These are phyloP conservation scores for Pythium rhizo-oryzae DNA, from an alignment of 352 stramenopile genomes.

Conservation along the genomic window DNA sequence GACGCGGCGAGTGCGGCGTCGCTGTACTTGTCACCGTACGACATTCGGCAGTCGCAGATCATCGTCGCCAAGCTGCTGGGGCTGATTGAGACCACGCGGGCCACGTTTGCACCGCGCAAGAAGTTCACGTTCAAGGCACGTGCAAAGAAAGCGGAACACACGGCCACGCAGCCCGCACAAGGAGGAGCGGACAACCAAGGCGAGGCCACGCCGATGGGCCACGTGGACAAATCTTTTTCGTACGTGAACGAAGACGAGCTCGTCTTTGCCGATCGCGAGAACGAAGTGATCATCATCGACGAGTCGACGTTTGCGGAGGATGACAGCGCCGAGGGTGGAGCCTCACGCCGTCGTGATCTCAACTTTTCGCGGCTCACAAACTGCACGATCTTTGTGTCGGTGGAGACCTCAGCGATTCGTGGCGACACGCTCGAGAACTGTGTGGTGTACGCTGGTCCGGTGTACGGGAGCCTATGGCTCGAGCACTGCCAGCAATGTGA, in stretches of 20 bases:
- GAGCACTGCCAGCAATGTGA: slow-evolving; percentile 76
- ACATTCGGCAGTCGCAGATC: slow-evolving; percentile 79
- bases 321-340: slow-evolving; percentile 7
- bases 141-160: slow-evolving; percentile 9
- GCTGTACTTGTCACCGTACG: slow-evolving; percentile 85
- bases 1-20: slow-evolving; percentile 63
- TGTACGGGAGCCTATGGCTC: slow-evolving; percentile 87
- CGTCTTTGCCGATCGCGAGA: slow-evolving; percentile 52
- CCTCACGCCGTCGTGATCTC: slow-evolving; percentile 54
- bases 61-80: slow-evolving; percentile 65
- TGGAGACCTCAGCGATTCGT: slow-evolving; percentile 77
- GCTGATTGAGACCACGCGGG: slow-evolving; percentile 66
- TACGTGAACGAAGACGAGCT: slow-evolving; percentile 53
- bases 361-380: slow-evolving; percentile 73
- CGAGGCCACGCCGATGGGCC: slow-evolving; percentile 20
- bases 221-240: slow-evolving; percentile 11
- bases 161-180: neutral
- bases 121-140: slow-evolving; percentile 76
- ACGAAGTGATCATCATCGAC: slow-evolving; percentile 76
- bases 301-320: slow-evolving; percentile 45
- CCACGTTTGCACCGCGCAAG: slow-evolving; percentile 76
- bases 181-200: slow-evolving; percentile 3
- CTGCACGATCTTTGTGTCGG: slow-evolving; percentile 68
- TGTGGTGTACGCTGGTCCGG: slow-evolving; percentile 71
- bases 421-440: slow-evolving; percentile 71